phyloP scores from a whole-genome alignment of 2,329 filamentous ascomycete genomes.

The Beauveria asiatica region DNA sequence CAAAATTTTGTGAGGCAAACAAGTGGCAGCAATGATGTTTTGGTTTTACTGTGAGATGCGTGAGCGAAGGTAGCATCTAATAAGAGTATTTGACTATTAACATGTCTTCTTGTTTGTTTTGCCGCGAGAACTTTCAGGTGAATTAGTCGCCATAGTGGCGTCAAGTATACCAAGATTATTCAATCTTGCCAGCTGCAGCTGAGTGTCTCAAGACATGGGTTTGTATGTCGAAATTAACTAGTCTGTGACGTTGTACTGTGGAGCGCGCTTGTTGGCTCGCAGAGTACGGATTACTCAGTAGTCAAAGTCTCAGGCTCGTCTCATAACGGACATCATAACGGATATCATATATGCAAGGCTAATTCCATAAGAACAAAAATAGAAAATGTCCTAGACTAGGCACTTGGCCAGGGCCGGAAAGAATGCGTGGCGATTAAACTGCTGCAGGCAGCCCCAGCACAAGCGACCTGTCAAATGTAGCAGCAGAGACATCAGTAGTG shows the following conservation, averaged over 20 bases:
- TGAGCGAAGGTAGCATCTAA: not conserved
- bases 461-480: not conserved
- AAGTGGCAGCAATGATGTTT: not conserved
- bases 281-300: not conserved
- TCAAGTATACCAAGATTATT: not conserved
- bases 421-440: not conserved
- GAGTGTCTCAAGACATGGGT: not conserved
- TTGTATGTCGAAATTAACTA: not conserved
- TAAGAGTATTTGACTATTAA: too few relatives aligned
- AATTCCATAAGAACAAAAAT: not conserved
- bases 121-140: too few relatives aligned
- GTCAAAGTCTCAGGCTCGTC: not conserved
- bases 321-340: not conserved
- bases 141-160: not conserved
- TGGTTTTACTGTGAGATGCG: not conserved
- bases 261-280: not conserved
- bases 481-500: not conserved
- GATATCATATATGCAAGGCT: not conserved
- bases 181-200: not conserved
- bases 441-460: not conserved
- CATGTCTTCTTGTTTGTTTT: not conserved
- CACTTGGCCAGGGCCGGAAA: too few relatives aligned
- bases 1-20: not conserved
- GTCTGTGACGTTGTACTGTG: not conserved
- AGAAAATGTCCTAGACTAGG: not conserved